Evolutionary conservation across 371 early-diverging fungal species (phyloP).

Genomic region (Nematocida sp.): DNA sequence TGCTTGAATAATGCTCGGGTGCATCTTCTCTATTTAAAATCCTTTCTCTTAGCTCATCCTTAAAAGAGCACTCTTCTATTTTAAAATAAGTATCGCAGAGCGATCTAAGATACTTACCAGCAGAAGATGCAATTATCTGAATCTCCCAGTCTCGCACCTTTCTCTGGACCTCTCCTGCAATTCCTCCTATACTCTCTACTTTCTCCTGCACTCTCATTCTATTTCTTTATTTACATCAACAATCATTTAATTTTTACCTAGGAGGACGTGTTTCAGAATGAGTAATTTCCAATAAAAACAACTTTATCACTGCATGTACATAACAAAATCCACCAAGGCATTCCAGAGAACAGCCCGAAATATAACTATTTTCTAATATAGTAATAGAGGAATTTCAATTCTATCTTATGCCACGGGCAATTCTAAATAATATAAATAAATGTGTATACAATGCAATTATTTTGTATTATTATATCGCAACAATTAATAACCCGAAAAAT

Average conservation of each 20-base stretch:
- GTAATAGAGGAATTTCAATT: too few species aligned
- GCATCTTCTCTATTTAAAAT: neutral
- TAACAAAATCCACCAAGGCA: too few species aligned
- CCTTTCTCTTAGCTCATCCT: constrained; percentile 25
- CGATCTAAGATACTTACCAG: neutral
- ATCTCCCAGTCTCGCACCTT: constrained; percentile 52
- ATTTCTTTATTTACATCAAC: constrained; percentile 55
- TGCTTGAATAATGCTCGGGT: neutral
- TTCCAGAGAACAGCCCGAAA: too few species aligned
- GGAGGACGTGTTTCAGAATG: neutral
- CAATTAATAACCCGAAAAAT: too few species aligned
- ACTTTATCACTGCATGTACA: too few species aligned
- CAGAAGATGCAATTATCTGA: constrained; percentile 24
- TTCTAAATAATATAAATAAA: too few species aligned
- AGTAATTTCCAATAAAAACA: neutral
- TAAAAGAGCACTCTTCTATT: neutral
- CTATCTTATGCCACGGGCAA: too few species aligned
- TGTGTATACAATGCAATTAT: too few species aligned
- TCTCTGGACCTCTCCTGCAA: constrained; percentile 30
- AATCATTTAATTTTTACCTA: constrained; percentile 21
- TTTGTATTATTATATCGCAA: too few species aligned
- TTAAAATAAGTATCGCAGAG: constrained; percentile 23
- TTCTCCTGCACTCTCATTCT: neutral
- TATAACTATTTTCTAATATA: too few species aligned
- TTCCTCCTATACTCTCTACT: neutral